phyloP scores from a whole-genome alignment of 2,329 filamentous ascomycete genomes.

The Amesomyces nigricolor region DNA sequence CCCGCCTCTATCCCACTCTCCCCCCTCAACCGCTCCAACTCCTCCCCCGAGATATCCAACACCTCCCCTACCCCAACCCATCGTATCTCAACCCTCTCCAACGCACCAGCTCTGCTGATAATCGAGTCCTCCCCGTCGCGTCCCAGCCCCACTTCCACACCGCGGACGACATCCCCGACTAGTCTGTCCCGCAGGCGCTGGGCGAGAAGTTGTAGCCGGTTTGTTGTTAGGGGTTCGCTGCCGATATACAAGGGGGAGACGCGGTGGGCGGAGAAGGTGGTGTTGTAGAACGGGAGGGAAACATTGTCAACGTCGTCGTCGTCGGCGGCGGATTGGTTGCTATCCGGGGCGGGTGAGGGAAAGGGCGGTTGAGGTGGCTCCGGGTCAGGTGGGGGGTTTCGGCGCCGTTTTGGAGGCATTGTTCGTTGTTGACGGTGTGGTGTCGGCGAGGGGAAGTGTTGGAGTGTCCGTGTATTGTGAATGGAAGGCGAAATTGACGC shows the following conservation, averaged over 20 bases:
- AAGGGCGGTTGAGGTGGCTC: not conserved
- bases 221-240: slow-evolving; percentile 32
- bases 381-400: not conserved
- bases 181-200: slow-evolving; percentile 48
- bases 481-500: too few species aligned
- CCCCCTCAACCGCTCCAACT: not conserved
- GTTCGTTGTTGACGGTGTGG: not conserved
- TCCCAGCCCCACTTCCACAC: slow-evolving; percentile 47
- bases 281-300: slow-evolving; percentile 47
- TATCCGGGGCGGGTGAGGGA: not conserved
- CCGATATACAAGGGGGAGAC: slow-evolving; percentile 50
- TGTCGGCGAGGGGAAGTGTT: too few species aligned
- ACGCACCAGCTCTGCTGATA: slow-evolving; percentile 37
- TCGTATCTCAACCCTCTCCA: slow-evolving; percentile 44
- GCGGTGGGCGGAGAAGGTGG: slow-evolving; percentile 52
- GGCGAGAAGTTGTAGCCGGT: slow-evolving; percentile 40
- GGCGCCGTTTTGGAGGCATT: slow-evolving; percentile 14
- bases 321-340: not conserved
- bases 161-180: slow-evolving; percentile 55
- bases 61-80: slow-evolving; percentile 37
- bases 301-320: not conserved
- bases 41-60: slow-evolving; percentile 8
- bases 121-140: slow-evolving; percentile 34
- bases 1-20: slow-evolving; percentile 18
- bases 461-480: too few species aligned